These are phyloP conservation scores for Ceratobasidium sp. DNA, from an alignment of 1,284 basidiomycete genomes.

Conservation along the genomic window DNA sequence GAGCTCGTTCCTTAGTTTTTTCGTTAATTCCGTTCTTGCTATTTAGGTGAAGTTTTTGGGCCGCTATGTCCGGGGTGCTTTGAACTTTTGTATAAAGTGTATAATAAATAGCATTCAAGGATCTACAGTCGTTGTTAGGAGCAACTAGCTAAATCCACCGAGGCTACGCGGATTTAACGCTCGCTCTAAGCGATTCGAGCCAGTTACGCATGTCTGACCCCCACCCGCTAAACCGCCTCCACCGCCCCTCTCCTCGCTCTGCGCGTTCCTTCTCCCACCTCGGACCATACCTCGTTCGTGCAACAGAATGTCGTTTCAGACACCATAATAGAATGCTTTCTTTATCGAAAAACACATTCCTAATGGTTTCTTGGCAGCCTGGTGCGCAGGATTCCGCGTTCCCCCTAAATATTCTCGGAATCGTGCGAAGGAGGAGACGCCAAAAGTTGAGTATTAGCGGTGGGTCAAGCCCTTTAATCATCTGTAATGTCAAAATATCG, in stretches of 20 bases:
- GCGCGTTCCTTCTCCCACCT: conserved; percentile 37
- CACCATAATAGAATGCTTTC: conserved; percentile 14
- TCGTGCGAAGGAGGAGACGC: conserved; percentile 10
- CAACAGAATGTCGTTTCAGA: conserved; percentile 3
- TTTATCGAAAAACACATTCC: background rate
- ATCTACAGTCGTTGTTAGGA: background rate
- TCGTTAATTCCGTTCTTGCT: background rate
- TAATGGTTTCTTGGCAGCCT: conserved; percentile 18
- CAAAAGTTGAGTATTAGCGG: conserved; percentile 39
- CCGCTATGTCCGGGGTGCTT: background rate
- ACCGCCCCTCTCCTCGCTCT: conserved; percentile 27
- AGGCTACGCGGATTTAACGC: background rate
- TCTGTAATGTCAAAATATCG: background rate
- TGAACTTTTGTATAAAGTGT: conserved; percentile 26
- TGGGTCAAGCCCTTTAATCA: conserved; percentile 31
- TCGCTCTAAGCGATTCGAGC: conserved; percentile 29
- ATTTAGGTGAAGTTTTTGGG: background rate
- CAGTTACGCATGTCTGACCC: conserved; percentile 15
- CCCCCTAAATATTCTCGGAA: background rate
- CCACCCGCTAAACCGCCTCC: conserved; percentile 37
- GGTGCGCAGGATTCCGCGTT: conserved; percentile 5
- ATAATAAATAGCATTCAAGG: background rate
- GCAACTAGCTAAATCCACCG: background rate
- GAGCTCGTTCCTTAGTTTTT: conserved; percentile 1
- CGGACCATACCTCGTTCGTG: background rate